Percentiles rank a stretch among this genome's conserved stretches.
Conservation (phyloP, 2,329 filamentous ascomycete species). For the Ceratocystis colombiana region DNA sequence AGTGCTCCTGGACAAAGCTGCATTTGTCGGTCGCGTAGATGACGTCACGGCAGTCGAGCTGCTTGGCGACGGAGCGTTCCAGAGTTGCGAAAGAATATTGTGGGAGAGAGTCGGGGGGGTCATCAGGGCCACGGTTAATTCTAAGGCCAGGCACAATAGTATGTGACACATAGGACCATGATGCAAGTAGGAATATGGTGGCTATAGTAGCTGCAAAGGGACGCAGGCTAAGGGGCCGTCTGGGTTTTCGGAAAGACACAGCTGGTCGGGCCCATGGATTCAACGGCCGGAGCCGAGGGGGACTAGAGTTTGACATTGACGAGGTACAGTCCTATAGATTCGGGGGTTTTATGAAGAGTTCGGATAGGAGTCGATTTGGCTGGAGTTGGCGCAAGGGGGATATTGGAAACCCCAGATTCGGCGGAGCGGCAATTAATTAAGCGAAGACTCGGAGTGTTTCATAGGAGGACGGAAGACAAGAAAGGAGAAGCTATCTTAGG, state of each 20-base stretch:
- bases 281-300: background rate
- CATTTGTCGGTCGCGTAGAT: conserved; percentile 72
- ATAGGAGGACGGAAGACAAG: background rate
- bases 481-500: background rate
- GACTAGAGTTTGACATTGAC: background rate
- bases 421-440: background rate
- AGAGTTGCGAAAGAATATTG: background rate
- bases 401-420: background rate
- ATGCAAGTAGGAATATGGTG: conserved; percentile 14
- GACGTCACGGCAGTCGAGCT: conserved; percentile 61
- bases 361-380: background rate
- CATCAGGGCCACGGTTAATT: background rate
- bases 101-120: background rate
- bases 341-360: background rate
- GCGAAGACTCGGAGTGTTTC: conserved; percentile 4
- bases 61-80: conserved; percentile 9
- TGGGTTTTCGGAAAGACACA: background rate
- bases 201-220: conserved; percentile 19
- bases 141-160: background rate
- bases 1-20: conserved; percentile 72
- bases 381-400: background rate
- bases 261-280: background rate
- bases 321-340: background rate
- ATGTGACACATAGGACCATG: conserved; percentile 17
- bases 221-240: conserved; percentile 11